Percentiles rank a stretch among this genome's conserved stretches.
These are phyloP conservation scores for Clohesyomyces aquaticus DNA, from an alignment of 495 filamentous ascomycete genomes.

Conservation along the genomic window DNA sequence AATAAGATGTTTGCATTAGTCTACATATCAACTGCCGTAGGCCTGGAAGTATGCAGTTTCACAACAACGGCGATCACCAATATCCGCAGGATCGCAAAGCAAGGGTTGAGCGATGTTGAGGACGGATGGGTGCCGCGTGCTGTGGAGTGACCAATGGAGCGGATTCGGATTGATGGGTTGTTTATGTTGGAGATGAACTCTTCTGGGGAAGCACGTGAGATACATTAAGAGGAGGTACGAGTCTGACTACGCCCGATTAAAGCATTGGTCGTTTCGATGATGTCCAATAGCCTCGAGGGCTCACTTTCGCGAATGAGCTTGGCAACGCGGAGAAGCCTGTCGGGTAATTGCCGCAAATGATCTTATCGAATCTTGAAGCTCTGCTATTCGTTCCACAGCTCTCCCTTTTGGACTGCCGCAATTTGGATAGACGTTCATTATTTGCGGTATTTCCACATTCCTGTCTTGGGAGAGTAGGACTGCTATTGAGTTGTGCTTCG, in stretches of 20 bases:
- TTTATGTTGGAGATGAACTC: slow-evolving; percentile 7
- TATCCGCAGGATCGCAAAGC: not conserved
- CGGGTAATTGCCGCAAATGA: not conserved
- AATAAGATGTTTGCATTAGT: not conserved
- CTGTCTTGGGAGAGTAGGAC: too few relatives aligned
- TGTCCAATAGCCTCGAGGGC: not conserved
- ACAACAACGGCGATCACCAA: slow-evolving; percentile 3
- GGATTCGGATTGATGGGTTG: slow-evolving; percentile 1
- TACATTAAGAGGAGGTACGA: slow-evolving; percentile 1
- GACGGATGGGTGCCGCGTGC: not conserved
- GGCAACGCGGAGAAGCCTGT: not conserved
- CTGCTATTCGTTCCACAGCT: too few relatives aligned
- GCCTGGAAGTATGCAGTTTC: not conserved
- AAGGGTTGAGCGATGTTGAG: not conserved
- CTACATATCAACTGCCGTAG: slow-evolving; percentile 15
- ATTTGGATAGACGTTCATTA: too few relatives aligned
- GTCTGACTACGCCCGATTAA: not conserved
- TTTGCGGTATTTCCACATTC: too few relatives aligned
- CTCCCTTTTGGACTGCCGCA: too few relatives aligned
- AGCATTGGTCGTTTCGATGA: not conserved
- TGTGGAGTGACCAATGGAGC: slow-evolving; percentile 2
- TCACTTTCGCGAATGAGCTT: not conserved
- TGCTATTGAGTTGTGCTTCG: too few relatives aligned
- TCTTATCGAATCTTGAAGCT: not conserved
- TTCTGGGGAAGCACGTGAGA: not conserved